phyloP scores from a whole-genome alignment of 78 protist species.

The Emiliania huxleyi region DNA sequence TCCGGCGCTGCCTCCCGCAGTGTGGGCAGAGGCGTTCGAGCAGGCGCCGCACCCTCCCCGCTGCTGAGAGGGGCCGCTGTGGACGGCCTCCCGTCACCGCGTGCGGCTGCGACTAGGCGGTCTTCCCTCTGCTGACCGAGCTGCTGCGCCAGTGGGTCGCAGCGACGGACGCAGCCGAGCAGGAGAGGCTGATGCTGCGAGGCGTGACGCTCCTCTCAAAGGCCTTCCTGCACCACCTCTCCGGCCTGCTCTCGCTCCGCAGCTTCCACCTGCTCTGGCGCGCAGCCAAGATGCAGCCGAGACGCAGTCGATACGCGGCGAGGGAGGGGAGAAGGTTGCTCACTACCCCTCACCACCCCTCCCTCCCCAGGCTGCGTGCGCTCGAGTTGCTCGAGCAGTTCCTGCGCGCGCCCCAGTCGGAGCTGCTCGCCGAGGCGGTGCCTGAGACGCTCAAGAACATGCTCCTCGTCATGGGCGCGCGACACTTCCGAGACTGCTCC shows the following conservation, averaged over 20 bases:
- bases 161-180: not conserved
- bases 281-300: too few relatives aligned
- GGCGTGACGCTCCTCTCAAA: constrained; percentile 49
- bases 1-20: not conserved
- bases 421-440: constrained; percentile 62
- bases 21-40: constrained; percentile 45
- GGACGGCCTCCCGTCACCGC: too few relatives aligned
- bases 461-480: constrained; percentile 75
- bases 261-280: constrained; percentile 50
- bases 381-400: constrained; percentile 29
- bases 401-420: constrained; percentile 51
- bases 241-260: not conserved
- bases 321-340: too few relatives aligned
- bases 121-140: constrained; percentile 45
- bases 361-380: too few relatives aligned
- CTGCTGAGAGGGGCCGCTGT: too few relatives aligned
- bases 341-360: too few relatives aligned
- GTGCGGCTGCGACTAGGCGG: too few relatives aligned
- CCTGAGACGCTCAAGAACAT: constrained; percentile 76
- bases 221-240: constrained; percentile 43
- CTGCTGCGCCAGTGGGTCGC: constrained; percentile 12
- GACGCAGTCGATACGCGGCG: too few relatives aligned
- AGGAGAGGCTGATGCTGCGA: constrained; percentile 40
- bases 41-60: too few relatives aligned
- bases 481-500: too few relatives aligned